Conservation (phyloP, 129 eudicot species). For the Flaveria robusta region DNA sequence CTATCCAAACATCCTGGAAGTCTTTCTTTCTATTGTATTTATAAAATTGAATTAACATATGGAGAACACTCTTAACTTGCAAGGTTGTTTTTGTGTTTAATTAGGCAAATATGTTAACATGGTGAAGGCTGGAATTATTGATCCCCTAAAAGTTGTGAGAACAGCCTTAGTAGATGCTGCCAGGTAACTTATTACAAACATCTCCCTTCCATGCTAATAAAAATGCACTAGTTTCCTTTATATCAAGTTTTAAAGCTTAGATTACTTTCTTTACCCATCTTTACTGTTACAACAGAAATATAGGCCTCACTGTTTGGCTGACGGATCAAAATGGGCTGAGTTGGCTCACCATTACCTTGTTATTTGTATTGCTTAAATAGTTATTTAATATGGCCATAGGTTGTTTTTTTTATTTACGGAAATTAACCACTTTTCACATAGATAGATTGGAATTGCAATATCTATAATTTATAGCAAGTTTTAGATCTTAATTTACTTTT, state of each 20-base stretch:
- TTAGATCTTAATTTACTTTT: too few relatives aligned
- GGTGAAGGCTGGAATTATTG: slow-evolving; percentile 91
- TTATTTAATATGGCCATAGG: too few relatives aligned
- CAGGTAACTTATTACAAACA: slow-evolving; percentile 49
- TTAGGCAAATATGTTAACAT: slow-evolving; percentile 76
- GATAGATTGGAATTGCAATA: too few relatives aligned
- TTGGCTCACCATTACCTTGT: neutral
- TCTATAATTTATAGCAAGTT: too few relatives aligned
- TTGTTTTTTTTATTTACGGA: too few relatives aligned
- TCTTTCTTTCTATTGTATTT: neutral
- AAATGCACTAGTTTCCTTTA: neutral
- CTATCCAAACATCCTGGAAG: neutral
- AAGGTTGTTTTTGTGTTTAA: slow-evolving; percentile 8
- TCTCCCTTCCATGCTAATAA: neutral
- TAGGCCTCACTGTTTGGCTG: neutral
- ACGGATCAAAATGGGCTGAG: neutral
- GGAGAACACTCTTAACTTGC: slow-evolving; percentile 3
- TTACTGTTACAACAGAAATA: neutral
- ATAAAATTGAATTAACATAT: neutral
- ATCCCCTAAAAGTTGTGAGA: slow-evolving; percentile 88
- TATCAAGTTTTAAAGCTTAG: neutral
- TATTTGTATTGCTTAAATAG: neutral
- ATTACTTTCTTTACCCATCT: neutral
- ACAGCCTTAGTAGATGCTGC: slow-evolving; percentile 93
- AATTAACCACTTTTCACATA: too few relatives aligned